Evolutionary conservation across 208 protist species (phyloP).

Genomic region (Porcisia deanei): DNA sequence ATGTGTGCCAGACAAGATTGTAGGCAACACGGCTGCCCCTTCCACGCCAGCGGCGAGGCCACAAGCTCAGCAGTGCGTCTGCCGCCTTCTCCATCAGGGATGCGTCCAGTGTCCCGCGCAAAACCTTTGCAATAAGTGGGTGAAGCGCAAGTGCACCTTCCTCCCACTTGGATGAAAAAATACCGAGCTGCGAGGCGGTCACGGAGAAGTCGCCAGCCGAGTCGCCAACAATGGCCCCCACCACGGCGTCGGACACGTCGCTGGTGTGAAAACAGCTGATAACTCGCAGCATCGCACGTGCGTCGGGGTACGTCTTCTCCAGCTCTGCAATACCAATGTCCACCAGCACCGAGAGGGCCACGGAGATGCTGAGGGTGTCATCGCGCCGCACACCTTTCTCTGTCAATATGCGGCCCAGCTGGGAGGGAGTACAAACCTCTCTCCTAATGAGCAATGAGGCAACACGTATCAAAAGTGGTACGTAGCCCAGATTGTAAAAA

Average conservation of each 20-base stretch:
- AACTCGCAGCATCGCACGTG: slow-evolving; percentile 34
- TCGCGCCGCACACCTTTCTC: slow-evolving; percentile 34
- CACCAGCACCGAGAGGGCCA: slow-evolving; percentile 48
- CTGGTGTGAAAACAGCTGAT: slow-evolving; percentile 63
- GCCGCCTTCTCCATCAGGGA: slow-evolving; percentile 29
- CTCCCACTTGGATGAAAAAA: slow-evolving; percentile 75
- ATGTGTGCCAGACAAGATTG: slow-evolving; percentile 78
- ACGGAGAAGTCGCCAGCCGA: slow-evolving; percentile 44
- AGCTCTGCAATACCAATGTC: slow-evolving; percentile 49
- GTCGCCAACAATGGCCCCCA: slow-evolving; percentile 52
- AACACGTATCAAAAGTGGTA: slow-evolving; percentile 75
- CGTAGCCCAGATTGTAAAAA: slow-evolving; percentile 52
- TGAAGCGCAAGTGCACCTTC: slow-evolving; percentile 65
- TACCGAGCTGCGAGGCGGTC: slow-evolving; percentile 43
- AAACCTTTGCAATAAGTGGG: slow-evolving; percentile 42
- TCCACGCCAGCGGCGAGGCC: slow-evolving; percentile 80
- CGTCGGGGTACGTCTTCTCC: slow-evolving; percentile 36
- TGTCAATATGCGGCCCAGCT: slow-evolving; percentile 31
- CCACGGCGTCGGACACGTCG: slow-evolving; percentile 58
- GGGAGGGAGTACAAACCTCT: slow-evolving; percentile 26
- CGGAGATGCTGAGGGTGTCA: slow-evolving; percentile 63
- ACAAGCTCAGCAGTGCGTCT: slow-evolving; percentile 43
- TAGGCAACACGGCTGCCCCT: slow-evolving; percentile 53
- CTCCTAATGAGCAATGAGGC: slow-evolving; percentile 47
- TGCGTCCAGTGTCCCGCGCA: slow-evolving; percentile 22